These are phyloP conservation scores for Psilocybe sp. DNA, from an alignment of 768 basidiomycete genomes.

Conservation along the genomic window DNA sequence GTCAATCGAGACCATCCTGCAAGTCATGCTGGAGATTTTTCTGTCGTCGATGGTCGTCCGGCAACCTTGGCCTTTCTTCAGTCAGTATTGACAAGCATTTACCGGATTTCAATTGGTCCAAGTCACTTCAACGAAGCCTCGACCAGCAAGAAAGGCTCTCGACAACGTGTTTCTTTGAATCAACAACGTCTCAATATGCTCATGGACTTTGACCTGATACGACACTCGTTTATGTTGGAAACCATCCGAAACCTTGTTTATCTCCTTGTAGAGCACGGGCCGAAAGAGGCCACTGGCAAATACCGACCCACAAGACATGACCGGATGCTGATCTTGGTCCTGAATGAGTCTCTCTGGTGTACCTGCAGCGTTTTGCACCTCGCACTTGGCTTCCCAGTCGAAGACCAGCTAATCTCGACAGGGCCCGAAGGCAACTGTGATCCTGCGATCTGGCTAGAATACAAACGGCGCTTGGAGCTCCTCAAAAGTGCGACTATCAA, in stretches of 20 bases:
- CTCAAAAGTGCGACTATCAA: neutral
- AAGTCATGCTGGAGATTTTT: no score
- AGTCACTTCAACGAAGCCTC: no score
- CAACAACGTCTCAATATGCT: neutral
- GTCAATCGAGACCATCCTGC: no score
- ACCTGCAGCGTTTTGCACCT: conserved; percentile 43
- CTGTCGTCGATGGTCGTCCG: conserved; percentile 12
- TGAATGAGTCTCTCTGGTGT: conserved; percentile 53
- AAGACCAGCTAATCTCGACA: neutral
- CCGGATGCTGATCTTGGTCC: conserved; percentile 37
- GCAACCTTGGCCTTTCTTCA: conserved; percentile 15
- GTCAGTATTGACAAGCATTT: no score
- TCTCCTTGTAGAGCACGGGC: conserved; percentile 16
- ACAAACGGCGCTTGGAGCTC: neutral
- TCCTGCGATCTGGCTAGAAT: neutral
- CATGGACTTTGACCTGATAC: conserved; percentile 7
- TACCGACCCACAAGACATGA: neutral
- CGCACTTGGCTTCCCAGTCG: neutral
- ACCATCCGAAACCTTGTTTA: conserved; percentile 35
- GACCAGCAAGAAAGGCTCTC: no score
- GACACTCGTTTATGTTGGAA: conserved; percentile 33
- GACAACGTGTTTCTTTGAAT: no score
- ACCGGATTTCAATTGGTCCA: no score
- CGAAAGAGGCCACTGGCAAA: neutral
- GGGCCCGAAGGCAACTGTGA: neutral